Evolutionary conservation across 2,329 filamentous ascomycete genomes (phyloP), one percentile per base, ranked within the genome.

Genomic region (Ciborinia camelliae): DNA sequence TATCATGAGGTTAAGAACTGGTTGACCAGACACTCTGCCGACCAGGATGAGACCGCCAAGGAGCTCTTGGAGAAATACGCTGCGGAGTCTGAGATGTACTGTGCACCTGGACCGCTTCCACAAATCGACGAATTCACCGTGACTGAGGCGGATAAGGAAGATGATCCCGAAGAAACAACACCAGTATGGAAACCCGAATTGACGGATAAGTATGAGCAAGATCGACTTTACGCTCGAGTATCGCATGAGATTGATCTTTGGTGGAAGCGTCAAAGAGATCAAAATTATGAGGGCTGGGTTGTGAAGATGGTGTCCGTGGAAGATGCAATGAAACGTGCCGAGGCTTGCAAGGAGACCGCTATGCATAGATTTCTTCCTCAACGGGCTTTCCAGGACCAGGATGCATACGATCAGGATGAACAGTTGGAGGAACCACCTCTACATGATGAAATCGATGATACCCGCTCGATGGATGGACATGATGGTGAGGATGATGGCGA

Each of bases 201-300:
- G 69, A 75, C 77, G 26, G 81, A 86, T 69, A 86, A 85, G 70
- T 85, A 82, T 65, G 81, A 85, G 71, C 83, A 86, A 71, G 85
- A 88, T 71, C 79, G 78, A 37, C 76, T 78, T 12, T 87, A 87
- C 68, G 84, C 84, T 1, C 81, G 84, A 45, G 85, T 88, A 0
- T 89, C 86, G 1, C 79, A 84, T 67, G 86, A 89, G 73, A 82
- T 88, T 59, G 86, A 89, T 72, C 81, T 80, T 2, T 89, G 86
- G 86, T 89, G 86, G 85, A 79, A 84, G 52, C 81, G 80, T 55
- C 83, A 83, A 50, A 80, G 85, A 48, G 84, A 87, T 66, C 82
- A 82, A 2, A 88, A 87, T 70, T 83, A 83, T 66, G 83, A 84
- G 48, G 81, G 82, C 28, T 86, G 84, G 81, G 80, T 82, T 37